These are phyloP conservation scores for Fomitopsis pulvina DNA, from an alignment of 768 basidiomycete species.

Conservation along the genomic window DNA sequence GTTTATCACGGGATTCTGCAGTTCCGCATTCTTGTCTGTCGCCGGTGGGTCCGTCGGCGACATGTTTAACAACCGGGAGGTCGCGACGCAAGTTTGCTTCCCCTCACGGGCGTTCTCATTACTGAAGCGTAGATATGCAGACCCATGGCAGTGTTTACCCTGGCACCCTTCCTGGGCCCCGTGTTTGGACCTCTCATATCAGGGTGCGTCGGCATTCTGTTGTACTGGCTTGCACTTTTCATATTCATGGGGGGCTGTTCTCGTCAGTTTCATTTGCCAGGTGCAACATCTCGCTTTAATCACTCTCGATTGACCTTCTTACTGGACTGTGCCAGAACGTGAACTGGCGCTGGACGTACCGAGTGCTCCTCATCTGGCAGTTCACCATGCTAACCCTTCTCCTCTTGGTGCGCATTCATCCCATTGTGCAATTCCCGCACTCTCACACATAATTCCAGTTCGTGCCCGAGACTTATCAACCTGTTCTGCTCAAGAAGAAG, in stretches of 20 bases:
- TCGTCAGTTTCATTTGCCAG: slow-evolving; percentile 56
- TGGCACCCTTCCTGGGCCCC: slow-evolving; percentile 51
- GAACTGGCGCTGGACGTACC: slow-evolving; percentile 76
- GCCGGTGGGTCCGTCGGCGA: slow-evolving; percentile 59
- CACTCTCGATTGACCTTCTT: too few species aligned
- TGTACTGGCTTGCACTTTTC: background rate
- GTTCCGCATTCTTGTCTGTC: slow-evolving; percentile 53
- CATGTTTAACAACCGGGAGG: slow-evolving; percentile 45
- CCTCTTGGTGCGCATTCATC: background rate
- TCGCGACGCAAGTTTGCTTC: slow-evolving; percentile 46
- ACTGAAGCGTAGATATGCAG: slow-evolving; percentile 22
- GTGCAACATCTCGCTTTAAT: slow-evolving; percentile 2
- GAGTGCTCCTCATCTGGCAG: slow-evolving; percentile 64
- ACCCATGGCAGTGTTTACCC: slow-evolving; percentile 51
- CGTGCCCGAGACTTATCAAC: slow-evolving; percentile 68
- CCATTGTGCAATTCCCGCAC: background rate
- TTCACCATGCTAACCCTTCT: slow-evolving; percentile 31
- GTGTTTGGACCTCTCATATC: slow-evolving; percentile 50
- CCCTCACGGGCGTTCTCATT: slow-evolving; percentile 2
- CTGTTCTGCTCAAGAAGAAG: slow-evolving; percentile 54
- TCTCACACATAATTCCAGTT: slow-evolving; percentile 28
- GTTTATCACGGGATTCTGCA: slow-evolving; percentile 47
- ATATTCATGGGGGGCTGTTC: background rate
- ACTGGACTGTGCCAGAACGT: slow-evolving; percentile 31
- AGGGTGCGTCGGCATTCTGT: slow-evolving; percentile 35